A percentile compares a stretch with the other conserved stretches of the same genome.
Evolutionary conservation across 805 yeast species (phyloP).

Genomic region (Danielia oregonensis): DNA sequence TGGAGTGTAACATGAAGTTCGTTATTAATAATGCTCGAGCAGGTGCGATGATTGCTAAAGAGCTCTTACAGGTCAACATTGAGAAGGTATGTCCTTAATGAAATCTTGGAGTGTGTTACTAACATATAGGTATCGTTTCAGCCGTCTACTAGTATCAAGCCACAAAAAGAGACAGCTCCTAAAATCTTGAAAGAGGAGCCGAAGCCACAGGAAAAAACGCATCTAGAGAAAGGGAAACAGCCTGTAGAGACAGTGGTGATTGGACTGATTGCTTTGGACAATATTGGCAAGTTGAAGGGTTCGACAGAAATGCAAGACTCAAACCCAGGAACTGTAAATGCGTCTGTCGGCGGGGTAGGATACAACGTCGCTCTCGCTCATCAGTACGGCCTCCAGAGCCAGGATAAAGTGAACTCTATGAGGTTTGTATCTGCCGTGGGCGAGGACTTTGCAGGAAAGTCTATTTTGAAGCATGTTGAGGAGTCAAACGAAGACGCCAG

Average conservation of each 20-base stretch:
- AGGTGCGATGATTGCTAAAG: constrained; percentile 65
- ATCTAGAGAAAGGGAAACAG: too few relatives aligned
- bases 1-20: constrained; percentile 66
- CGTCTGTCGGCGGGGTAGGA: constrained; percentile 82
- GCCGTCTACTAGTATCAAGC: not conserved
- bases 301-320: constrained; percentile 50
- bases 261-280: constrained; percentile 77
- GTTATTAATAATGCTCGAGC: constrained; percentile 71
- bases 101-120: not conserved
- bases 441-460: constrained; percentile 49
- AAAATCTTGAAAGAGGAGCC: not conserved
- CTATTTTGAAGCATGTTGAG: constrained; percentile 38
- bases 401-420: constrained; percentile 9
- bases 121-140: constrained; percentile 3
- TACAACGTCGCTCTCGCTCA: constrained; percentile 73
- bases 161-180: not conserved
- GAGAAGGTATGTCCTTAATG: not conserved
- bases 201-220: not conserved
- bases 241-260: constrained; percentile 44
- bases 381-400: constrained; percentile 20
- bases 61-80: constrained; percentile 34
- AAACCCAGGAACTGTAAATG: constrained; percentile 59
- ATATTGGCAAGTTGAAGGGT: constrained; percentile 47
- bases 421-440: constrained; percentile 61
- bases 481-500: constrained; percentile 21